Evolutionary conservation across 192 early-diverging fungal genomes (phyloP), one percentile per base, ranked within the genome.

Genomic region (Endogone sp.): DNA sequence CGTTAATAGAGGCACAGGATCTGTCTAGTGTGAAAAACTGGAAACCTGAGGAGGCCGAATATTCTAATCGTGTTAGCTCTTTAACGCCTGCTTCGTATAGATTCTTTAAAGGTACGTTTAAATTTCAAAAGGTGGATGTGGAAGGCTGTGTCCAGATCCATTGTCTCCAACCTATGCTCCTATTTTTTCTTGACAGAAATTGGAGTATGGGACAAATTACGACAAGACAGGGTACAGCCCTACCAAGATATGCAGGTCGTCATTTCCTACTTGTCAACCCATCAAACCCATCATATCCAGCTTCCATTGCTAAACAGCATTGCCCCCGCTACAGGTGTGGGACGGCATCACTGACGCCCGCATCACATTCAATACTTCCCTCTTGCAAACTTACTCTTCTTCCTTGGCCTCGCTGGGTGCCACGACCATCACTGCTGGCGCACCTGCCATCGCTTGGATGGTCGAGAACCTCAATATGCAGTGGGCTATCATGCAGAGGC

Each of bases 401-500:
- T 44, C 37, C 37, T 13, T 44, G 58, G 29, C 32, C 25, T 55
- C 6, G 4, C 16, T 61, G 63, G 79, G n/a, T 30, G 24, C 16
- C 24, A 67, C 9, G 71, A 76, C 56, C 56, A 72, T 29, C 22
- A 37, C n/a, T 29, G 54, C 20, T 61, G 21, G 65, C 58, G 25
- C 30, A 8, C 20, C 68, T 65, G 57, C 86, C 58, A 84, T 94
- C 32, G 95, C 94, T 6, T 92, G 81, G 67, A 96, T 98, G 81
- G 83, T 94, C 22, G 95, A 98, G 75, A 98, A 95, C 68, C 72
- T 87, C 63, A 86, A 91, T 77, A 75, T 97, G 27, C 92, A 94
- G 63, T 71, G 82, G 23, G 92, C 87, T 1, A 71, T 95, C 8
- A 84, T 91, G 16, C 69, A 74, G 31, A 72, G 79, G n/a, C 60